A percentile compares a stretch with the other conserved stretches of the same genome.
These are phyloP conservation scores for Candida jianshihensis DNA, from an alignment of 805 yeast genomes.

Conservation along the genomic window DNA sequence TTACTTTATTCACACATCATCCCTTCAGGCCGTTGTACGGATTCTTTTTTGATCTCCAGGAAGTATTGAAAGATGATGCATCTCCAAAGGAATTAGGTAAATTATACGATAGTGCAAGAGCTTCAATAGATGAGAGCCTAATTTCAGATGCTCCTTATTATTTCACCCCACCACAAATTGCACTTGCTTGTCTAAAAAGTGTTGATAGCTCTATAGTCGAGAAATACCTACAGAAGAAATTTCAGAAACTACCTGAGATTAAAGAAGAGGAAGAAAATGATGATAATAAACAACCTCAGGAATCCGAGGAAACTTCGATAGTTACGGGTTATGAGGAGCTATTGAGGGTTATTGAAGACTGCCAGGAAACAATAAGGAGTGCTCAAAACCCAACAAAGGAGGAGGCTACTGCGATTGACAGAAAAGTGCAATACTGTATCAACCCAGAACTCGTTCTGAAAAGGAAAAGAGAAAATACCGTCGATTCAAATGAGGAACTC, in stretches of 20 bases:
- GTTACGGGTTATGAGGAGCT: conserved; percentile 32
- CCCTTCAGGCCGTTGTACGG: conserved; percentile 91
- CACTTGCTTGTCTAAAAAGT: conserved; percentile 74
- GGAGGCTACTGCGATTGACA: conserved; percentile 55
- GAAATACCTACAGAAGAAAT: conserved; percentile 61
- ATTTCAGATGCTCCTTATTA: conserved; percentile 70
- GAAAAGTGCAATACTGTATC: conserved; percentile 54
- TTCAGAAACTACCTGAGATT: conserved; percentile 20
- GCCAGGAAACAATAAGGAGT: conserved; percentile 39
- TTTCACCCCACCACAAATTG: conserved; percentile 93
- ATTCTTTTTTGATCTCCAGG: conserved; percentile 84
- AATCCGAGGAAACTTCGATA: conserved; percentile 3
- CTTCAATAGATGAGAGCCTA: conserved; percentile 57
- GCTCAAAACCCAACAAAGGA: conserved; percentile 45
- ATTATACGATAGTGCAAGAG: conserved; percentile 65
- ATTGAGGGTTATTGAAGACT: conserved; percentile 37
- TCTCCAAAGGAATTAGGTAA: conserved; percentile 56
- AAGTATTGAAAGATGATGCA: conserved; percentile 32
- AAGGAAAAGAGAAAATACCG: conserved; percentile 29
- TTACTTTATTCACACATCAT: conserved; percentile 81
- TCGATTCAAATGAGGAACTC: conserved; percentile 22
- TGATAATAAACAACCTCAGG: conserved; percentile 4
- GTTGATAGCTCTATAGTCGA: conserved; percentile 58
- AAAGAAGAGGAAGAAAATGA: conserved; percentile 15
- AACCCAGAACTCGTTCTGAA: conserved; percentile 51